Conservation (phyloP, 202 grass and related monocot species). For the Panicum hallii region DNA sequence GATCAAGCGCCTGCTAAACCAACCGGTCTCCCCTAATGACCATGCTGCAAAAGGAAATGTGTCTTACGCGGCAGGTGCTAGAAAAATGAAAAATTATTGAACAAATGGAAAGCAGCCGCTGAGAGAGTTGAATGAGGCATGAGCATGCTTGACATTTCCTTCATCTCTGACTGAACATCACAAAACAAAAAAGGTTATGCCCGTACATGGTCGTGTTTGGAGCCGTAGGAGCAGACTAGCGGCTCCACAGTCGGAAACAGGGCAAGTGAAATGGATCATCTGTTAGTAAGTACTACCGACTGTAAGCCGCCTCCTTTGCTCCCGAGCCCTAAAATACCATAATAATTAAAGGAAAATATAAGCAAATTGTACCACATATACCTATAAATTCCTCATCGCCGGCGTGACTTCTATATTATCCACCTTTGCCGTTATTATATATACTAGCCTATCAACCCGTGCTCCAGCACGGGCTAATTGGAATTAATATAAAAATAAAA, state of each 20-base stretch:
- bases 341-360: too few species aligned
- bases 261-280: too few species aligned
- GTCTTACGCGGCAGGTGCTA: not conserved
- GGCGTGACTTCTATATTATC: too few species aligned
- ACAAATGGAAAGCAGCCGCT: constrained; percentile 8
- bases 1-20: not conserved
- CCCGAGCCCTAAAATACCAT: too few species aligned
- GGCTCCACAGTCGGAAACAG: not conserved
- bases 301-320: too few species aligned
- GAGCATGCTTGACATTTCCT: not conserved
- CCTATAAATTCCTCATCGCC: too few species aligned
- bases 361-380: too few species aligned
- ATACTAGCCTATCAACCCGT: too few species aligned
- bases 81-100: not conserved
- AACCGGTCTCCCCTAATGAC: not conserved
- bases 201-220: not conserved
- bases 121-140: not conserved
- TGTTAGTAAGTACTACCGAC: too few species aligned
- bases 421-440: too few species aligned
- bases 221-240: not conserved
- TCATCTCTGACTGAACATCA: not conserved
- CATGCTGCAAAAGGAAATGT: not conserved
- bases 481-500: too few species aligned
- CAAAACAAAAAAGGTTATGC: not conserved
- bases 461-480: too few species aligned